Evolutionary conservation across 768 basidiomycete species (phyloP).

Genomic region (Auriscalpium microsporum): DNA sequence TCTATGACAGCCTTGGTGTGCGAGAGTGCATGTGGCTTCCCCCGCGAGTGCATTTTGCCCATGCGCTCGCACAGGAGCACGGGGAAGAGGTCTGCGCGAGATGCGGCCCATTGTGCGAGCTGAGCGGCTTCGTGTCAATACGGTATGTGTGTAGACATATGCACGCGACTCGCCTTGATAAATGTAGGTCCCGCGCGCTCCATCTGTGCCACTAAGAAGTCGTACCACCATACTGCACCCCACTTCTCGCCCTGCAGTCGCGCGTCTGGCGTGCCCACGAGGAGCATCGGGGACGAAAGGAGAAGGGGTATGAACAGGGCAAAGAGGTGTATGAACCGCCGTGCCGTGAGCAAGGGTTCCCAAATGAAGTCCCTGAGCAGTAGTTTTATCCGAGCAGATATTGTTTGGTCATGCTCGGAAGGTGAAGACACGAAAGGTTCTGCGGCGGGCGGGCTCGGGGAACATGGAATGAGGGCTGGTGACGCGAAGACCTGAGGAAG

Average conservation of each 20-base stretch:
- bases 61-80: conserved; percentile 74
- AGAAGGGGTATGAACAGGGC: conserved; percentile 85
- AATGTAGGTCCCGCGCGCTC: conserved; percentile 94
- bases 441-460: conserved; percentile 10
- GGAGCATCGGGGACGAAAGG: conserved; percentile 72
- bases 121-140: conserved; percentile 21
- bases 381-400: conserved; percentile 34
- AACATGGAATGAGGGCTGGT: conserved; percentile 39
- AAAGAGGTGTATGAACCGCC: conserved; percentile 77
- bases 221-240: conserved; percentile 98
- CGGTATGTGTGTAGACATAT: not conserved
- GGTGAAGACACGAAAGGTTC: conserved; percentile 53
- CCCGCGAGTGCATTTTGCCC: conserved; percentile 82
- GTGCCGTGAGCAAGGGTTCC: conserved; percentile 80
- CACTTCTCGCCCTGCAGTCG: conserved; percentile 67
- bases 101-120: conserved; percentile 98
- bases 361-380: conserved; percentile 54
- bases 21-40: conserved; percentile 65
- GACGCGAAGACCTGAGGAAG: conserved; percentile 43
- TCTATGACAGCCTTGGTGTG: conserved; percentile 83
- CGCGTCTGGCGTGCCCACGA: conserved; percentile 50
- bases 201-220: conserved; percentile 82
- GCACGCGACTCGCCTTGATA: conserved; percentile 59
- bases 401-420: conserved; percentile 46
- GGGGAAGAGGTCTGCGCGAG: conserved; percentile 90